A percentile compares a stretch with the other conserved stretches of the same genome.
phyloP scores from a whole-genome alignment of 1,284 basidiomycete genomes.

The Boletus chippewaensis region DNA sequence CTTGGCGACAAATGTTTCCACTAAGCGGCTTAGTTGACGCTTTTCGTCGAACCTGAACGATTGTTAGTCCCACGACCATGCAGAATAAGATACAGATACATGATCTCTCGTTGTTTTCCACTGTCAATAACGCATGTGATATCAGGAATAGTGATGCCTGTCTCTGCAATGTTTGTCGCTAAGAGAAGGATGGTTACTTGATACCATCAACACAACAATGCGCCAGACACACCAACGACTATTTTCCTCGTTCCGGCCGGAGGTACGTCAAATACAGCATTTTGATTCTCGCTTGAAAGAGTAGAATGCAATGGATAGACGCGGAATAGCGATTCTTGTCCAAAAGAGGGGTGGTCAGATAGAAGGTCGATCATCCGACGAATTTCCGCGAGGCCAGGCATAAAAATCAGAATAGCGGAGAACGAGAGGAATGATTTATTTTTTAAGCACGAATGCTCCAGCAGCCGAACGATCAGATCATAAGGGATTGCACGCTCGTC shows the following conservation, averaged over 20 bases:
- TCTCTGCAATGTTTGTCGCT: slow-evolving; percentile 72
- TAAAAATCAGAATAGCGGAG: slow-evolving; percentile 83
- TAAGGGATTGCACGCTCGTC: slow-evolving; percentile 90
- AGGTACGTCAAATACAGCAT: slow-evolving; percentile 85
- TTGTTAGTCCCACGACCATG: slow-evolving; percentile 8
- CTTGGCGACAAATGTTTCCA: slow-evolving; percentile 89
- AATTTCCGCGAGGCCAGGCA: slow-evolving; percentile 94
- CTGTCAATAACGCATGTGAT: slow-evolving; percentile 97
- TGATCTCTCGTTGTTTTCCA: slow-evolving; percentile 92
- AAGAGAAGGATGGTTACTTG: slow-evolving; percentile 41
- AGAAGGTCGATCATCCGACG: slow-evolving; percentile 83
- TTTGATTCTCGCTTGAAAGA: slow-evolving; percentile 85
- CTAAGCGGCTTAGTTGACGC: slow-evolving; percentile 87
- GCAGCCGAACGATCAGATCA: slow-evolving; percentile 79
- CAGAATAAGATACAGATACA: slow-evolving; percentile 36
- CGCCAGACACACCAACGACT: slow-evolving; percentile 65
- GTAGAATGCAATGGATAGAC: slow-evolving; percentile 93
- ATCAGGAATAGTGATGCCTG: slow-evolving; percentile 97
- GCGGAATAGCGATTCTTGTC: slow-evolving; percentile 59
- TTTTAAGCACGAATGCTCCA: slow-evolving; percentile 84
- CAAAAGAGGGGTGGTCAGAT: slow-evolving; percentile 70
- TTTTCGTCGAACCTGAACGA: slow-evolving; percentile 87
- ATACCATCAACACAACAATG: slow-evolving; percentile 56
- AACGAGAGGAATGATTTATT: slow-evolving; percentile 49
- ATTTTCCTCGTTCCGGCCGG: slow-evolving; percentile 81